Evolutionary conservation across 108 stramenopile species (phyloP), one percentile per base, ranked within the genome.

Genomic region (Schizochytrium sp.): DNA sequence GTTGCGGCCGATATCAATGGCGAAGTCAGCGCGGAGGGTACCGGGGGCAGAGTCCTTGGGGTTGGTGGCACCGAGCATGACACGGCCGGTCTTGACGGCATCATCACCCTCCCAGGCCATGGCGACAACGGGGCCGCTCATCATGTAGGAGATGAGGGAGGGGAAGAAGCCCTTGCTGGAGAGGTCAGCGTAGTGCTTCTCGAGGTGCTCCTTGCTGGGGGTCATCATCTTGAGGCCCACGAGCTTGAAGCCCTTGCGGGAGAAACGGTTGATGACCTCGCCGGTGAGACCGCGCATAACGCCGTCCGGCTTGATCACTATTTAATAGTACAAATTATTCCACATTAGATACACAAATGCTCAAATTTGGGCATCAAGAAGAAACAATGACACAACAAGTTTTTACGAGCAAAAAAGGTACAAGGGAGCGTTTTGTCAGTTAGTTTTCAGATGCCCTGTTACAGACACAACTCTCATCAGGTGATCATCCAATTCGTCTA

Each of bases 221-320:
- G 88, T 72, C 89, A 95, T 93, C 72, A 98, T 88, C 95, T 99
- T 99, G 96, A 98, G 95, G 73, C 96, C 99, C 46, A 96, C 95
- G 55, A 99, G 96, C 93, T 98, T 98, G 96, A 94, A 99, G 72
- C 99, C 99, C 57, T 96, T 97, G 89, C 93, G 90, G 91, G 98
- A 98, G 90, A 99, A 99, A 55, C 99, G 96, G 88, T 93, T 94
- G 95, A 99, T 96, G 93, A 99, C 98, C 90, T 98, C 97, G 44
- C 97, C 98, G 57, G 98, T 94, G 61, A 99, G 93, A 72, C 97
- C 97, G 88, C 99, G 96, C 93, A 98, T 98, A 87, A 99, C 99
- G 57, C 98, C 99, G 91, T 99, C 99, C 57, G 99, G 99, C 95
- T 99, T 98, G 95, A 97, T 95, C 96, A 96, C 96, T 90, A 97